Base-by-base conservation (phyloP, 352 stramenopile genomes). In the Peronospora destructor region DNA sequence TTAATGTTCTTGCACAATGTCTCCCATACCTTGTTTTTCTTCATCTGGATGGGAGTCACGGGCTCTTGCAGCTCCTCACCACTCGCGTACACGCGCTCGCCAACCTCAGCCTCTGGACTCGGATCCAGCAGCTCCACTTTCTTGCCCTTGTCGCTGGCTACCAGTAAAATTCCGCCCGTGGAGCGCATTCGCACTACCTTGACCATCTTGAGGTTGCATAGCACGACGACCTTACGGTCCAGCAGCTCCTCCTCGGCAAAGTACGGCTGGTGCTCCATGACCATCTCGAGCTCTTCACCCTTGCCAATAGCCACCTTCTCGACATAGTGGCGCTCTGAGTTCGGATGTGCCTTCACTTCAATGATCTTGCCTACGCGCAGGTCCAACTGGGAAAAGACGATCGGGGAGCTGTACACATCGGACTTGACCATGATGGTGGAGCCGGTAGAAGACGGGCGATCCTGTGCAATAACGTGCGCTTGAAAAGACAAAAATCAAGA, bases 11-110 rank as follows among this genome's bases (percentile, higher is more conserved):
- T 88, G 62, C 64, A 66, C 14, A 88, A 38, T 42, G 73, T 69
- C 34, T 88, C 77, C 77, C 77, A 88, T 37, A 86, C 74, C 65
- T 88, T 88, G 69, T 86, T 85, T 68, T 88, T 88, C 71, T 88
- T 88, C 72, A 88, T 84, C 64, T 85, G 74, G 43, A 88, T 86
- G 39, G 77, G 61, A 7, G 77, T 88, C 36, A 88, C 75, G 13
- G 77, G 77, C 40, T 88, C 74, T 37, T 71, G 60, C 23, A 83
- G 30, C 53, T 88, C 77, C 53, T 88, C 77, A 44, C 77, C 77
- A 30, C 68, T 78, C 4, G 77, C 77, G 65, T 85, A 85, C 41
- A 88, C 68, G 49, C 74, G 73, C 55, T 88, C 77, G 44, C 77
- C 77, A 23, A 88, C 52, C 43, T 86, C 75, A 11, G 77, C 73